Base-by-base conservation (phyloP, 495 filamentous ascomycete species). In the Cairneyella variabilis region DNA sequence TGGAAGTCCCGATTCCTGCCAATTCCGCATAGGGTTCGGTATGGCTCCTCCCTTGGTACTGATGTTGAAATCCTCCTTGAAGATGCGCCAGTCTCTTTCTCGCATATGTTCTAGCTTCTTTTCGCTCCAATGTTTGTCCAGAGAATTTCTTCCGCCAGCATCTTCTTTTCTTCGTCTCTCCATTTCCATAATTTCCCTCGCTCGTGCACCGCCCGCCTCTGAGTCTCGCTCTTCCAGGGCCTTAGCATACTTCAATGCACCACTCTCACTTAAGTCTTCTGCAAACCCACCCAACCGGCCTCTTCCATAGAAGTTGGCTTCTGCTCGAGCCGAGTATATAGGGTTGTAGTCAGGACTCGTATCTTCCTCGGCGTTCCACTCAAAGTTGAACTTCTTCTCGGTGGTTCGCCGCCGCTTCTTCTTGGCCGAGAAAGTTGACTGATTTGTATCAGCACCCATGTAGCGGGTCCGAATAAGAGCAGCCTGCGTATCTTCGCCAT, bases 31-130 rank as follows among this genome's bases (percentile, higher is more conserved):
- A 1, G 93, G 93, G 56, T 96, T 91, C 1, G 93, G 93, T 39
- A 99, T 91, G 12, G 80, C 79, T 28, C 93, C 93, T 25, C 81
- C 79, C 68, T 96, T 96, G 16, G 91, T 97, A 32, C 80, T 76
- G 69, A 99, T 99, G 62, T 96, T 95, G 75, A 96, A 97, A 65
- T 99, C 93, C 71, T 97, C 95, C 73, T 97, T 97, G 79, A 99
- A 96, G 59, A 99, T 97, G 64, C 93, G 88, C 95, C 95, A 99
- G 66, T 99, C 93, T 63, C 93, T 78, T 74, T 97, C 91, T 58
- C 90, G 89, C 93, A 99, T 99, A 61, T 93, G 86, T 14, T 93
- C 89, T 61, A 99, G 69, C 54, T 77, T 84, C 82, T 99, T 99
- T 70, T 97, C 91, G 41, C 89, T 95, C 95, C 95, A 99, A 69